Evolutionary conservation across 768 basidiomycete species (phyloP), one percentile per base, ranked within the genome.

Genomic region (Hygrophoropsis aurantiaca): DNA sequence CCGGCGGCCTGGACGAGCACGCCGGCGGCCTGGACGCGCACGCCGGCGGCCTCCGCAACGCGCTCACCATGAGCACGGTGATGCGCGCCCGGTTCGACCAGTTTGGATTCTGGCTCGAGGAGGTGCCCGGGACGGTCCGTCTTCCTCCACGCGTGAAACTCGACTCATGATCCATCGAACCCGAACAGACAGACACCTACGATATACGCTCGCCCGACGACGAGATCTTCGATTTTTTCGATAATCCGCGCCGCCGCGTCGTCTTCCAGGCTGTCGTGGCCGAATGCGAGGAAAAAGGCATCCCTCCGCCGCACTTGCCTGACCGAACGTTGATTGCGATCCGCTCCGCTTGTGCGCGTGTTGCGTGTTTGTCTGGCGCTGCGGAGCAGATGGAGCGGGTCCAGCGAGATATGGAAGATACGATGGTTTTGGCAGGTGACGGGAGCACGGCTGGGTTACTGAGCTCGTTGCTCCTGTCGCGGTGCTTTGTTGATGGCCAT

Each of bases 341-440:
- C 32, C 59, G 54, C 34, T 58, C 59, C 25, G 56, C 56, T 7
- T 61, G 53, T 47, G 57, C 56, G 0, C 54, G 57, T 16, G 56
- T 59, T 20, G 53, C 50, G 11, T 58, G 56, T 37, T 38, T 48
- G 37, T 57, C 58, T 5, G 59, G 58, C 6, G 59, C 59, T 11
- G 59, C 43, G 5, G 56, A 55, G 39, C 46, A 52, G 35, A 16
- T 49, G n/a, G 47, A 58, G 18, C 26, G 55, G 35, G 26, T 57
- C 16, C 36, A 49, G 5, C 48, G 38, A 21, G 59, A 61, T n/a
- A n/a, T n/a, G n/a, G n/a, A n/a, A n/a, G n/a, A n/a, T n/a, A n/a
- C n/a, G n/a, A n/a, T n/a, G n/a, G n/a, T n/a, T n/a, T n/a, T n/a
- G n/a, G n/a, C n/a, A n/a, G n/a, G n/a, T n/a, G n/a, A n/a, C n/a